A percentile compares a stretch with the other conserved stretches of the same genome.
phyloP scores from a whole-genome alignment of 106 monocot species.

The Dioscorea zingiberensis region DNA sequence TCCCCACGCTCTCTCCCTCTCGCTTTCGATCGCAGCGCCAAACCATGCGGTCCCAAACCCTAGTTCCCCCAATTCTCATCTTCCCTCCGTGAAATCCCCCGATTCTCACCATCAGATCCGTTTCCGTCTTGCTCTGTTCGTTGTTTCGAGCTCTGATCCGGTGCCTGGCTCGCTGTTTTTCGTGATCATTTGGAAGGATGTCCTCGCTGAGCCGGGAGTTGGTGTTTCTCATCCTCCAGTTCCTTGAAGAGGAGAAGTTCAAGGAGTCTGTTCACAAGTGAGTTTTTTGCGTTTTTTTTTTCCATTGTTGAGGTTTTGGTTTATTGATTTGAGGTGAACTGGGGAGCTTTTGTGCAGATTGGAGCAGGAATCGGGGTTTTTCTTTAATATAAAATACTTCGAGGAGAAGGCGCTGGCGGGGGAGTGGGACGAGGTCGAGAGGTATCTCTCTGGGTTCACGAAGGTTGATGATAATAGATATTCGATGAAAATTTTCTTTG shows the following conservation, averaged over 20 bases:
- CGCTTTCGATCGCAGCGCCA: not conserved
- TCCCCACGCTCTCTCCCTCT: not conserved
- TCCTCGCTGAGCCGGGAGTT: constrained; percentile 30
- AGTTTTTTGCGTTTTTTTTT: not conserved
- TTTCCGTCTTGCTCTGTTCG: not conserved
- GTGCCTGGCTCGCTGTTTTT: not conserved
- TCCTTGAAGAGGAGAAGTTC: constrained; percentile 36
- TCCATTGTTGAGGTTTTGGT: not conserved
- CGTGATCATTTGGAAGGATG: constrained; percentile 1
- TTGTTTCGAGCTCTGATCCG: not conserved
- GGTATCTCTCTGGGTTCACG: constrained; percentile 30
- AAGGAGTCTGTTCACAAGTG: constrained; percentile 32
- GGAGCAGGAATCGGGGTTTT: constrained; percentile 7
- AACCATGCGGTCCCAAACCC: not conserved
- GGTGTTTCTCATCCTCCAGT: constrained; percentile 31
- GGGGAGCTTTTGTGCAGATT: not conserved
- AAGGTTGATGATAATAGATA: constrained; percentile 27
- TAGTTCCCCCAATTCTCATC: not conserved
- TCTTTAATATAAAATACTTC: constrained; percentile 3
- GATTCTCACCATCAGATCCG: not conserved
- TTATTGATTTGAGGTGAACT: not conserved
- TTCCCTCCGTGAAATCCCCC: not conserved
- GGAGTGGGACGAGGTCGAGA: constrained; percentile 8
- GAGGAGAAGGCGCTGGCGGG: constrained; percentile 3
- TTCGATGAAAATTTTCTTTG: constrained; percentile 34